These are phyloP conservation scores for Arachis stenosperma DNA, from an alignment of 306 rosid species.

Conservation along the genomic window DNA sequence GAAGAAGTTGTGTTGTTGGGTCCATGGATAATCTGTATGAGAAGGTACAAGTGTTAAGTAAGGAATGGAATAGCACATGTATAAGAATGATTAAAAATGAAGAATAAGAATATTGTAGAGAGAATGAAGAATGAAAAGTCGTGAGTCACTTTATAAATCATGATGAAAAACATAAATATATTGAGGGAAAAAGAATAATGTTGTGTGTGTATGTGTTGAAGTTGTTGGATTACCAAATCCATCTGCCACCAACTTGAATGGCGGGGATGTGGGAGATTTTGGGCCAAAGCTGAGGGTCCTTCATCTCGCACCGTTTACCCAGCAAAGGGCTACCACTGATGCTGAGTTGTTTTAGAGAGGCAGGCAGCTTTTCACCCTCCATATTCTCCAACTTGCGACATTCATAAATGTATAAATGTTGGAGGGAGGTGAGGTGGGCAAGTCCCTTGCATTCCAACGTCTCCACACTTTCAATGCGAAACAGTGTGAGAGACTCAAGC, in stretches of 20 bases:
- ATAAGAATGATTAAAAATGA: too few relatives aligned
- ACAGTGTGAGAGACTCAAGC: not conserved
- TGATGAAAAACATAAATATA: not conserved
- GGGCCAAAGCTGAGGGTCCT: not conserved
- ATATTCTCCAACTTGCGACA: too few relatives aligned
- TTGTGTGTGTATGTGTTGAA: not conserved
- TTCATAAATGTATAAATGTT: too few relatives aligned
- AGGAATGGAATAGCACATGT: too few relatives aligned
- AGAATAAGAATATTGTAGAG: too few relatives aligned
- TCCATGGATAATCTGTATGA: too few relatives aligned
- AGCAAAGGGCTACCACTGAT: not conserved
- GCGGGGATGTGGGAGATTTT: not conserved
- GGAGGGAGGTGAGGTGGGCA: slow-evolving; percentile 27
- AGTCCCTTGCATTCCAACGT: slow-evolving; percentile 23
- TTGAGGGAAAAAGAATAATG: not conserved
- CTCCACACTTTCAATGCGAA: not conserved
- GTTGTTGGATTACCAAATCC: not conserved
- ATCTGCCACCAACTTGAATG: too few relatives aligned
- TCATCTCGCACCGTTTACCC: not conserved
- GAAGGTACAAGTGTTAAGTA: too few relatives aligned
- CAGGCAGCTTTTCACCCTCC: slow-evolving; percentile 26
- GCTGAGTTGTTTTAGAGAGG: not conserved
- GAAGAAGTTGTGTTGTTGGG: too few relatives aligned
- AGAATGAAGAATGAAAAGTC: too few relatives aligned
- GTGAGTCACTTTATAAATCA: too few relatives aligned